Evolutionary conservation across 495 filamentous ascomycete species (phyloP), one percentile per base, ranked within the genome.

Genomic region (Ascobolus immersus): DNA sequence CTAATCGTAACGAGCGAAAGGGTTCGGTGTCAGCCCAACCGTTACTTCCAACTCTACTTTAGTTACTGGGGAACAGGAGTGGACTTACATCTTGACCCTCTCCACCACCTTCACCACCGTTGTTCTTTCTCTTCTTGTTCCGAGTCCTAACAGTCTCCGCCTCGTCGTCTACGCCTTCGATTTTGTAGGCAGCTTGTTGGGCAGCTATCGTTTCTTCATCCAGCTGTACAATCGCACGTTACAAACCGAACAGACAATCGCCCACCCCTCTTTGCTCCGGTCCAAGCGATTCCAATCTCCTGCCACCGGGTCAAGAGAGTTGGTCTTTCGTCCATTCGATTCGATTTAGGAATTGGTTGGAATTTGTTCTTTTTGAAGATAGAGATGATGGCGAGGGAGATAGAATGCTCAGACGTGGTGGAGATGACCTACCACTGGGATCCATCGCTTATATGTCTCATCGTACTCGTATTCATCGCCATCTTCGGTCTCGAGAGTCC

Each of bases 401-500:
- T n/a, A n/a, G n/a, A n/a, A n/a, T n/a, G n/a, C n/a, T n/a, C n/a
- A n/a, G n/a, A n/a, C n/a, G n/a, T n/a, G n/a, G n/a, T n/a, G n/a
- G n/a, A n/a, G n/a, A n/a, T n/a, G n/a, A n/a, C 62, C 48, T 62
- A 80, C 64, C 43, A 68, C 62, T 33, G 69, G 69, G 30, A 82
- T 62, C 84, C 84, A 94, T 54, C 76, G 66, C 57, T 67, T 71
- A 36, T 74, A 46, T 9, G 52, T 61, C 8, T 60, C 56, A 51
- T 86, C 69, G 53, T 66, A 93, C 44, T 80, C 74, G 54, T 70
- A 92, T 46, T 93, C 82, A 32, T 67, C 60, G 14, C 78, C 82
- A 51, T 82, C 69, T 11, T 82, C 78, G 17, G 77, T 69, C 35
- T 91, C 82, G 0, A 89, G 65, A 15, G 82, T 66, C 53, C 71